Percentiles rank a stretch among this genome's conserved stretches.
Evolutionary conservation across 257 asterid species (phyloP).

Genomic region (Plantago elongata): DNA sequence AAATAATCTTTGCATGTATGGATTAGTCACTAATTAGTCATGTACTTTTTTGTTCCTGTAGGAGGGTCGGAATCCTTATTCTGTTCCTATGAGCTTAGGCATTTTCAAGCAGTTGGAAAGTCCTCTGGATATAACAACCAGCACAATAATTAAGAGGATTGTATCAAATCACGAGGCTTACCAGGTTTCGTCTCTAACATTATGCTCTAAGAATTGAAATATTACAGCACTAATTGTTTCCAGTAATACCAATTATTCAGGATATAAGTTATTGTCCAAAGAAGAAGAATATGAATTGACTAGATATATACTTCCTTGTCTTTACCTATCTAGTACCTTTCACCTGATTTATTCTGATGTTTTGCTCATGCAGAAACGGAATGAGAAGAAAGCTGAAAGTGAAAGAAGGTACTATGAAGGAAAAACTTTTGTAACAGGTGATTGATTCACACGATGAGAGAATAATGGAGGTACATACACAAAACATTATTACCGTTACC

Average conservation of each 20-base stretch:
- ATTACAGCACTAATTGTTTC: no score
- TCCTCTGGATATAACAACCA: conserved; percentile 86
- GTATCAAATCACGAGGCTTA: conserved; percentile 88
- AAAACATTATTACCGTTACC: no score
- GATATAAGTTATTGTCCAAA: background rate
- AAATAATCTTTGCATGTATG: background rate
- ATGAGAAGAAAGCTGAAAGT: conserved; percentile 81
- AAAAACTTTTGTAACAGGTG: conserved; percentile 64
- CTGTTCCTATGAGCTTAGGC: conserved; percentile 64
- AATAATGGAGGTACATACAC: no score
- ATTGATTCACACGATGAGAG: conserved; percentile 33
- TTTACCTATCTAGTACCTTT: background rate
- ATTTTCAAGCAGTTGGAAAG: conserved; percentile 69
- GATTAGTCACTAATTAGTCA: conserved; percentile 15
- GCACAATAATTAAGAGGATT: conserved; percentile 88
- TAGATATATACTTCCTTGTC: background rate
- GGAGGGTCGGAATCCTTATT: conserved; percentile 71
- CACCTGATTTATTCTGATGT: background rate
- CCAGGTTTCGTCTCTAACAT: conserved; percentile 46
- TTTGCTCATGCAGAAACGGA: conserved; percentile 58
- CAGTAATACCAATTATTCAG: background rate
- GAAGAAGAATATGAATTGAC: no score
- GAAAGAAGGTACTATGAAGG: conserved; percentile 90
- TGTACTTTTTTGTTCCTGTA: conserved; percentile 26
- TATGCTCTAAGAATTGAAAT: no score